Evolutionary conservation across 2,329 filamentous ascomycete species (phyloP).

Genomic region (Colletotrichum trifolii): DNA sequence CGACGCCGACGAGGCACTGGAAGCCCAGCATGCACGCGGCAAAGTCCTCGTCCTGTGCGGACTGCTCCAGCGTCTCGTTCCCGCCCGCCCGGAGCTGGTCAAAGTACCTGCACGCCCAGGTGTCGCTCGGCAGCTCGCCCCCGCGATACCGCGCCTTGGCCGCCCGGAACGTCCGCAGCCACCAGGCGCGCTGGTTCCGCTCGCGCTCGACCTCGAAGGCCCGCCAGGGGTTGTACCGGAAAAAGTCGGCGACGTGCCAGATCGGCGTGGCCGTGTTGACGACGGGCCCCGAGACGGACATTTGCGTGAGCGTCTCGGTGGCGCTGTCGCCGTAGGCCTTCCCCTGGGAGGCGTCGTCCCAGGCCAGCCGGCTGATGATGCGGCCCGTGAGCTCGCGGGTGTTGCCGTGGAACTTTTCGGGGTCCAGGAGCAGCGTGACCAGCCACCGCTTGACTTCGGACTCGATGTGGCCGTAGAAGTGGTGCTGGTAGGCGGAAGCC

Average conservation of each 20-base stretch:
- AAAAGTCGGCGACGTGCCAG: conserved; percentile 55
- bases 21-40: conserved; percentile 64
- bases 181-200: conserved; percentile 57
- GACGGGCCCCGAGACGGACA: conserved; percentile 63
- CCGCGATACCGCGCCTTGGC: conserved; percentile 53
- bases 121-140: conserved; percentile 56
- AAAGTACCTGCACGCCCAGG: conserved; percentile 62
- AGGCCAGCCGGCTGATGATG: conserved; percentile 61
- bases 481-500: conserved; percentile 50
- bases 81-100: conserved; percentile 53
- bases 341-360: conserved; percentile 61
- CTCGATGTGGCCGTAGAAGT: conserved; percentile 62
- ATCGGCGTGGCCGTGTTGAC: conserved; percentile 62
- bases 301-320: conserved; percentile 59
- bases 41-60: conserved; percentile 55
- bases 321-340: conserved; percentile 58
- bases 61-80: conserved; percentile 53
- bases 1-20: conserved; percentile 61
- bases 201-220: conserved; percentile 57
- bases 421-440: conserved; percentile 58
- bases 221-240: conserved; percentile 59
- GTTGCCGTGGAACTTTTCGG: conserved; percentile 56
- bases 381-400: conserved; percentile 62
- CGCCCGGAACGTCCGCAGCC: conserved; percentile 54
- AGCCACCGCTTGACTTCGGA: conserved; percentile 57